phyloP scores from a whole-genome alignment of 2,329 filamentous ascomycete genomes.

The Diaporthe citri region DNA sequence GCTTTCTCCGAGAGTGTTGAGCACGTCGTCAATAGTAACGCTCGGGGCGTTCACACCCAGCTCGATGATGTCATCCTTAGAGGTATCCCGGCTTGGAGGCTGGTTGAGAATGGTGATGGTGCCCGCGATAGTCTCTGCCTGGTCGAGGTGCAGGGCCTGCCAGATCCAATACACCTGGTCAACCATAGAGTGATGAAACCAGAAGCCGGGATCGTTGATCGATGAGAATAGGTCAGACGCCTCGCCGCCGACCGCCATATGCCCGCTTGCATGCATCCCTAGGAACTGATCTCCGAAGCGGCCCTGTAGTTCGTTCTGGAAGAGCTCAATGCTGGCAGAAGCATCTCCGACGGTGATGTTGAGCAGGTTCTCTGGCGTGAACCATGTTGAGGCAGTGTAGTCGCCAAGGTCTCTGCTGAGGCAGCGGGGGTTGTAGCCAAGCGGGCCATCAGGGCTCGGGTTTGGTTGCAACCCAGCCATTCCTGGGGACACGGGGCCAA shows the following conservation, averaged over 20 bases:
- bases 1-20: constrained; percentile 10
- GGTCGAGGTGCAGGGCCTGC: constrained; percentile 43
- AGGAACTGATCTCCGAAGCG: constrained; percentile 47
- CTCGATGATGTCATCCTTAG: neutral
- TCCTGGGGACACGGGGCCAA: constrained; percentile 7
- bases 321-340: constrained; percentile 41
- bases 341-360: constrained; percentile 44
- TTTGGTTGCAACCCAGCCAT: neutral
- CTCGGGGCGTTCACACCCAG: constrained; percentile 7
- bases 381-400: constrained; percentile 41
- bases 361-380: constrained; percentile 43
- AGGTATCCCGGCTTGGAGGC: constrained; percentile 43
- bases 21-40: neutral
- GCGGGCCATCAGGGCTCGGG: constrained; percentile 19
- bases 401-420: constrained; percentile 43
- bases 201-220: constrained; percentile 50
- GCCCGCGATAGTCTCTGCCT: constrained; percentile 41
- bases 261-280: constrained; percentile 31
- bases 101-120: constrained; percentile 43
- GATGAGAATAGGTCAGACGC: constrained; percentile 26
- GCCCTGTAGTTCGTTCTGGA: constrained; percentile 50
- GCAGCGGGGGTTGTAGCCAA: constrained; percentile 46
- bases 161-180: constrained; percentile 48
- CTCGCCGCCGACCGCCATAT: constrained; percentile 27
- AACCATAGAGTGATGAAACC: constrained; percentile 49